Conservation (phyloP, 371 early-diverging fungal genomes). For the Zopfochytrium polystomum region DNA sequence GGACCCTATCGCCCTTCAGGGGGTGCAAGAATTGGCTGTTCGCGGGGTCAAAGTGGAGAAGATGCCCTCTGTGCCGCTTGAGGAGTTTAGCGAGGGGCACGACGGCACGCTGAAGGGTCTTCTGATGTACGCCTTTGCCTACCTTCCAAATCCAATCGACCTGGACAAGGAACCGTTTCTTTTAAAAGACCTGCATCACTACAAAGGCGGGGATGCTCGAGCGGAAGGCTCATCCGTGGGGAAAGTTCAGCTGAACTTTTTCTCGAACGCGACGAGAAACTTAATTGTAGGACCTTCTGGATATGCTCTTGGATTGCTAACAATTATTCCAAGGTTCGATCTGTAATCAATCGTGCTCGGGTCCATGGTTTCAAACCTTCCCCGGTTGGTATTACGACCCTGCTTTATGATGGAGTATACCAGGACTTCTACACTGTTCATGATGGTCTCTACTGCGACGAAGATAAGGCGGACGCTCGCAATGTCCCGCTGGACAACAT, state of each 20-base stretch:
- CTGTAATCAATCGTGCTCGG: constrained; percentile 26
- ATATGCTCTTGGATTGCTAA: background rate
- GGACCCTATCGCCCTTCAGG: no score
- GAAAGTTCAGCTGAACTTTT: constrained; percentile 32
- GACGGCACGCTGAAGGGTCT: constrained; percentile 8
- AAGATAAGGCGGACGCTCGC: background rate
- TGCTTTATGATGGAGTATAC: constrained; percentile 29
- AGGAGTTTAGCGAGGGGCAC: constrained; percentile 15
- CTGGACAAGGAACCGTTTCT: constrained; percentile 28
- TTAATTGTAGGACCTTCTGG: constrained; percentile 30
- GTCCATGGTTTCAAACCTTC: constrained; percentile 10
- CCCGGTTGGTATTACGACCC: constrained; percentile 25
- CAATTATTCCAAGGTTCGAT: constrained; percentile 7
- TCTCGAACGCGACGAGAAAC: constrained; percentile 29
- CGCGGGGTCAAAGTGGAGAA: constrained; percentile 6
- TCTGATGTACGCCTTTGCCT: constrained; percentile 19
- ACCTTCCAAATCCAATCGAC: constrained; percentile 20
- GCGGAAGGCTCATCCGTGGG: constrained; percentile 4
- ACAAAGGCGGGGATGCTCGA: constrained; percentile 31
- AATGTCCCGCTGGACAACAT: constrained; percentile 8
- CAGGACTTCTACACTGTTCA: constrained; percentile 38
- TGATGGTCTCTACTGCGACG: constrained; percentile 29
- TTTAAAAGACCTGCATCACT: constrained; percentile 16
- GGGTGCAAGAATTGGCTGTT: background rate
- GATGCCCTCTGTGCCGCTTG: constrained; percentile 5